Evolutionary conservation across 805 yeast species (phyloP).

Genomic region (Zygoascus biomembranicola): DNA sequence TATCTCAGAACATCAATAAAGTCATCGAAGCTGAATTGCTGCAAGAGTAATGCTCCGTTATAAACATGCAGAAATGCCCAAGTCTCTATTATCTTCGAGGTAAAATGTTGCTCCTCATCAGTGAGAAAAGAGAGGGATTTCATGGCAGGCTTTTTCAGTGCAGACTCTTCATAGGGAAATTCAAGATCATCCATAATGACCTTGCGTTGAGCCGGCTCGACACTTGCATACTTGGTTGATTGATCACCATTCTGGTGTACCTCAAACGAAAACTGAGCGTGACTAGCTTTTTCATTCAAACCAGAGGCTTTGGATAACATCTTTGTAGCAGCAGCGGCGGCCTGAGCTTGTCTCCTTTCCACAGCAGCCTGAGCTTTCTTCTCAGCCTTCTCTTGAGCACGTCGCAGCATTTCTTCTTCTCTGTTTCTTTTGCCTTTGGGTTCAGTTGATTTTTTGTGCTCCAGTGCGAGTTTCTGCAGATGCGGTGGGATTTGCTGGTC

Average conservation of each 20-base stretch:
- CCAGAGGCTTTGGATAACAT: neutral
- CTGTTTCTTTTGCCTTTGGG: neutral
- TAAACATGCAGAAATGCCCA: slow-evolving; percentile 75
- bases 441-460: neutral
- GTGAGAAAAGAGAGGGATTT: slow-evolving; percentile 5
- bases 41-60: slow-evolving; percentile 54
- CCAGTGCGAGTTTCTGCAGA: neutral
- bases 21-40: slow-evolving; percentile 74
- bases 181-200: slow-evolving; percentile 6
- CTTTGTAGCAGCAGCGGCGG: neutral
- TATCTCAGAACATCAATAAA: slow-evolving; percentile 50
- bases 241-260: neutral
- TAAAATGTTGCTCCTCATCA: slow-evolving; percentile 7
- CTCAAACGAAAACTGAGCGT: neutral
- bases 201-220: too few species aligned
- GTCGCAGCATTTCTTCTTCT: neutral
- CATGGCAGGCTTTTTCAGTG: slow-evolving; percentile 5
- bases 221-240: neutral
- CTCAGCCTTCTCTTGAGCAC: neutral
- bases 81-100: slow-evolving; percentile 39
- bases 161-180: neutral
- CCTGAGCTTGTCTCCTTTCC: neutral
- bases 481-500: slow-evolving; percentile 24
- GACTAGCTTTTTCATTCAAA: neutral
- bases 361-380: neutral